Percentiles rank a stretch among this genome's conserved stretches.
These are phyloP conservation scores for Pseudopithomyces chartarum DNA, from an alignment of 2,329 filamentous ascomycete genomes.

Conservation along the genomic window DNA sequence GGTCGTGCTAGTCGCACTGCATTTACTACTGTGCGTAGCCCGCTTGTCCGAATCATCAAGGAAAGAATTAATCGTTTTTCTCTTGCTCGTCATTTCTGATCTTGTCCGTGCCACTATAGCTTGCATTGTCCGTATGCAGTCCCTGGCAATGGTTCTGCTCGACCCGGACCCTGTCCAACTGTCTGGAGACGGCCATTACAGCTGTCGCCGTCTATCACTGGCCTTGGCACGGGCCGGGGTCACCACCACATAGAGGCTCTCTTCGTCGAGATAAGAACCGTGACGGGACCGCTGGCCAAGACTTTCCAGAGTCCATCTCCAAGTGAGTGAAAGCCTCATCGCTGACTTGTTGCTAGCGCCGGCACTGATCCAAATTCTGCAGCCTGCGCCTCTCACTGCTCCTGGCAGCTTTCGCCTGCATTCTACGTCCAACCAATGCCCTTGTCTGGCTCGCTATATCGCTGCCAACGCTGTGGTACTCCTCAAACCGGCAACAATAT, in stretches of 20 bases:
- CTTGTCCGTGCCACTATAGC: slow-evolving; percentile 52
- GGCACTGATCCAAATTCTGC: slow-evolving; percentile 29
- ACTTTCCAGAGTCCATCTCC: slow-evolving; percentile 33
- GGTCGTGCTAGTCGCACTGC: slow-evolving; percentile 67
- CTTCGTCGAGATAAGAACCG: slow-evolving; percentile 16
- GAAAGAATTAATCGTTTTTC: slow-evolving; percentile 3
- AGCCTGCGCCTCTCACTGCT: slow-evolving; percentile 63
- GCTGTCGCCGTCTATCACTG: slow-evolving; percentile 78
- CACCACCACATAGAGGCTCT: slow-evolving; percentile 22
- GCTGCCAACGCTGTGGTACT: slow-evolving; percentile 56
- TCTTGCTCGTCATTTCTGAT: slow-evolving; percentile 23
- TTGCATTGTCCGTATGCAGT: slow-evolving; percentile 73
- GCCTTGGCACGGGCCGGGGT: slow-evolving; percentile 73
- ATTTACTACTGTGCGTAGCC: slow-evolving; percentile 69
- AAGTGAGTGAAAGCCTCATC: slow-evolving; percentile 29
- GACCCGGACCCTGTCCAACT: slow-evolving; percentile 92
- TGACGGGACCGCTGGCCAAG: slow-evolving; percentile 43
- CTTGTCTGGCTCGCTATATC: slow-evolving; percentile 80
- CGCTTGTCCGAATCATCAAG: slow-evolving; percentile 13
- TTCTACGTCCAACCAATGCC: slow-evolving; percentile 87
- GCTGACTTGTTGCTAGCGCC: slow-evolving; percentile 16
- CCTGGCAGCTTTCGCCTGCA: slow-evolving; percentile 79
- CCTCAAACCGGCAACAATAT: slow-evolving; percentile 51
- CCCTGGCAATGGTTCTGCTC: slow-evolving; percentile 98
- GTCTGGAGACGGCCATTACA: slow-evolving; percentile 87